Evolutionary conservation across 73 alveolate genomes (phyloP), one percentile per base, ranked within the genome.

Genomic region (Breviolum minutum): DNA sequence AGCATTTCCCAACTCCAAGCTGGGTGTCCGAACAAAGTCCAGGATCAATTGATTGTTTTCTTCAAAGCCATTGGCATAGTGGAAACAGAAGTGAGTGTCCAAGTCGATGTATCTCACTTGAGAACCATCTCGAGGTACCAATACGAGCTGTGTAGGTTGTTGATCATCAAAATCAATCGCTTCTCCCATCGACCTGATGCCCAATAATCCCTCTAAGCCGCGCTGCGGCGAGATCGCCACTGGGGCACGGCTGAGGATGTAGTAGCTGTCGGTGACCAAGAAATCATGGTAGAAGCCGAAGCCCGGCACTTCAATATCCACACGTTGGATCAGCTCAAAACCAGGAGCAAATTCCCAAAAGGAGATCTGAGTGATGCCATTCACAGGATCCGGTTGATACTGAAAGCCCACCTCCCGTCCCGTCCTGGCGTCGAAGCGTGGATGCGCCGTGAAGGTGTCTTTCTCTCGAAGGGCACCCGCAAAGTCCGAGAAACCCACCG

Each of bases 261-360:
- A 92, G 90, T 73, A 92, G 79, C 68, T 92, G 77, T 92, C 97
- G n/a, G 97, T 92, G 32, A 92, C 90, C 97, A 92, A 63, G 60
- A 92, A 92, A n/a, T 92, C 97, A 68, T 92, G 97, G 97, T 92
- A 92, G 89, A 92, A 92, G 97, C 97, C 97, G 61, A 92, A 92
- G 90, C 89, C 97, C 14, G 97, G 97, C 76, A 92, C 66, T 83
- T 92, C 81, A 26, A 80, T 79, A 19, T 92, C 90, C 88, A 92
- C 88, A 40, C 97, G 97, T 40, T 48, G 80, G 17, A 16, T 77
- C 74, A 61, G 11, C 70, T 61, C 69, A 10, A 92, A 74, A 22
- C 61, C 73, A 4, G 97, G 89, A n/a, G 68, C 60, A 17, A 92
- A 74, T 80, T 92, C 97, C 90, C 88, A 92, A 89, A 92, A 92